Base-by-base conservation (phyloP, 805 yeast species). In the Sugiyamaella floridensis region DNA sequence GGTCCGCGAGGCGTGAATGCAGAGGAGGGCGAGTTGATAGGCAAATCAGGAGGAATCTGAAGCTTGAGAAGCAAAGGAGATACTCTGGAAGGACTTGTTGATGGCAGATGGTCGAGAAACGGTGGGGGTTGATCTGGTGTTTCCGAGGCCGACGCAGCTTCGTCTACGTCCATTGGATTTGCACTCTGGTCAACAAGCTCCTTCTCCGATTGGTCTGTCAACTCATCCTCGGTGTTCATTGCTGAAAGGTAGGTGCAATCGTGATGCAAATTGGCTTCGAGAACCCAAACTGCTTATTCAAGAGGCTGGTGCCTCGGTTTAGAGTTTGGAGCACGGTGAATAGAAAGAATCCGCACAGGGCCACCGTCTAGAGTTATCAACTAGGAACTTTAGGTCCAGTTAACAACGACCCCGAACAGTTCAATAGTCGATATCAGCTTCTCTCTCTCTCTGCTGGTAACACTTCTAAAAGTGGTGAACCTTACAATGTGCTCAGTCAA, bases 41-140 rank as follows among this genome's bases (percentile, higher is more conserved):
- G 48, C 11, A 40, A 20, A 29, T n/a, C 28, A n/a, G 48, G 20
- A n/a, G 48, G 48, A 37, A 45, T 45, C 41, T 28, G 40, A 11
- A 45, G 48, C 41, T 45, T 45, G 10, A 45, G 46, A 11, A 32
- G 26, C 19, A 10, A 11, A 5, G n/a, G 37, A 14, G 37, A 10
- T 32, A 14, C n/a, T 32, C 37, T 10, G 2, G 37, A 32, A 11
- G 37, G 37, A 4, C 37, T 14, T 3, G 46, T 15, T 9, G 46
- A 20, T 19, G 34, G 34, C 34, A 12, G 28, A 16, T 14, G 34
- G 15, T 16, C 46, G 14, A 16, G 46, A 11, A 19, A 28, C 9
- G 20, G 20, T 14, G 34, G 18, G 14, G 18, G 18, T n/a, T 43
- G 37, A 28, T 43, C 46, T 22, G 32, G 32, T 7, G 19, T 32